These are phyloP conservation scores for Suillus placidus DNA, from an alignment of 768 basidiomycete species.

Conservation along the genomic window DNA sequence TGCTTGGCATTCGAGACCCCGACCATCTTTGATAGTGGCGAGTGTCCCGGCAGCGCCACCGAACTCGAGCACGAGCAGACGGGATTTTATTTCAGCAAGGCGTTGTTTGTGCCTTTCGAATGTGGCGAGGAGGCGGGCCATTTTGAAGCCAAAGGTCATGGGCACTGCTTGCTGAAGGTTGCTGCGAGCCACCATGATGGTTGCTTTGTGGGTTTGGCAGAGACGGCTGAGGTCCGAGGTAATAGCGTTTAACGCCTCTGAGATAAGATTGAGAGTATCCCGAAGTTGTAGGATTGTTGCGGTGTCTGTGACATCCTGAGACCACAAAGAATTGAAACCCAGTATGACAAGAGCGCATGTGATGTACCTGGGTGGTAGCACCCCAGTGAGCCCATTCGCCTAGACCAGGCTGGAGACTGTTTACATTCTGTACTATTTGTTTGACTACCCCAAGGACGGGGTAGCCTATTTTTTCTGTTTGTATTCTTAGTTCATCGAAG, in stretches of 20 bases:
- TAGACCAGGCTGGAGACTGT: conserved; percentile 33
- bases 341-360: conserved; percentile 1
- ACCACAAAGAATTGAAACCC: conserved; percentile 10
- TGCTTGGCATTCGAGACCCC: conserved; percentile 31
- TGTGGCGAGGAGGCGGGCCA: conserved; percentile 46
- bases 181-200: conserved; percentile 49
- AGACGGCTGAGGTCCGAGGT: conserved; percentile 31
- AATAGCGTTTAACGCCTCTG: conserved; percentile 33
- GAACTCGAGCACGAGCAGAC: conserved; percentile 46
- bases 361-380: conserved; percentile 48
- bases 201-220: conserved; percentile 36
- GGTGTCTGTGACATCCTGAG: conserved; percentile 52
- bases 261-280: conserved; percentile 41
- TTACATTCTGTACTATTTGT: conserved; percentile 44
- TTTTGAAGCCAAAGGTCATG: conserved; percentile 50
- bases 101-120: conserved; percentile 44
- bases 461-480: conserved; percentile 47
- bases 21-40: conserved; percentile 43
- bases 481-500: conserved; percentile 39
- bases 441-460: conserved; percentile 48
- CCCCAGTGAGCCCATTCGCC: conserved; percentile 55
- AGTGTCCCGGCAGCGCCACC: conserved; percentile 50
- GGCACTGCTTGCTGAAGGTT: conserved; percentile 53
- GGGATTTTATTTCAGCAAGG: conserved; percentile 38
- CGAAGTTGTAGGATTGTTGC: conserved; percentile 46